Conservation (phyloP, 768 basidiomycete genomes). For the Multifurca ochricompacta region DNA sequence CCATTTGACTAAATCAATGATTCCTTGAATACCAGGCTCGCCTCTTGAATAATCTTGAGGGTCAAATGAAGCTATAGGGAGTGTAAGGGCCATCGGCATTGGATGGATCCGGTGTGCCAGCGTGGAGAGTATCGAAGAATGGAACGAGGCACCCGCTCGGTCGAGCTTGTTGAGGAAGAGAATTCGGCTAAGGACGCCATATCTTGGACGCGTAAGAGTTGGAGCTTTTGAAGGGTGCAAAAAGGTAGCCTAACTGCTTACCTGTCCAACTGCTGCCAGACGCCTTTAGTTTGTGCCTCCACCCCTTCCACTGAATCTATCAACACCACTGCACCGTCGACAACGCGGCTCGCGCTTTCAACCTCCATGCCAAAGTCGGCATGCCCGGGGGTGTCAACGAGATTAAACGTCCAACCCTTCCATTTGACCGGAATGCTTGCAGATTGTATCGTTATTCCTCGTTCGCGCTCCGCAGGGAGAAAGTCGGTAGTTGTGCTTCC, state of each 20-base stretch:
- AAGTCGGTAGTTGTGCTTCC: constrained; percentile 91
- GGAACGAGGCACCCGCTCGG: constrained; percentile 76
- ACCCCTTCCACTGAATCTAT: constrained; percentile 90
- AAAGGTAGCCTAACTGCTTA: constrained; percentile 36
- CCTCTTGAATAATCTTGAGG: constrained; percentile 55
- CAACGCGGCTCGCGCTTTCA: constrained; percentile 83
- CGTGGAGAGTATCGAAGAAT: constrained; percentile 61
- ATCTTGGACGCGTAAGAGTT: constrained; percentile 37
- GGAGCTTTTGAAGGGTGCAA: background rate
- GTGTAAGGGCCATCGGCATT: constrained; percentile 57
- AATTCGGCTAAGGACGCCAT: constrained; percentile 69
- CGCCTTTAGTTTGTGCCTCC: constrained; percentile 83
- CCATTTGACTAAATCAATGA: constrained; percentile 82
- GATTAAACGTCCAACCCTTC: constrained; percentile 79
- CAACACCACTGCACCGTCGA: constrained; percentile 83
- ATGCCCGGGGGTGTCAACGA: constrained; percentile 88
- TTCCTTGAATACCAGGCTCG: constrained; percentile 78
- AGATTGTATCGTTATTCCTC: constrained; percentile 88
- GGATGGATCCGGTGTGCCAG: constrained; percentile 70
- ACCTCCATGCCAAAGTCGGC: constrained; percentile 98
- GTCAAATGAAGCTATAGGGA: constrained; percentile 76
- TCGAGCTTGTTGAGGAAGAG: constrained; percentile 87
- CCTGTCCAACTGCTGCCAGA: constrained; percentile 85
- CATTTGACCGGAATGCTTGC: constrained; percentile 85
- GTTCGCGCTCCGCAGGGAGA: constrained; percentile 79